Percentiles rank a stretch among this genome's conserved stretches.
Evolutionary conservation across 75 land plant genomes (phyloP).

Genomic region (Pseudotsuga menziesii): DNA sequence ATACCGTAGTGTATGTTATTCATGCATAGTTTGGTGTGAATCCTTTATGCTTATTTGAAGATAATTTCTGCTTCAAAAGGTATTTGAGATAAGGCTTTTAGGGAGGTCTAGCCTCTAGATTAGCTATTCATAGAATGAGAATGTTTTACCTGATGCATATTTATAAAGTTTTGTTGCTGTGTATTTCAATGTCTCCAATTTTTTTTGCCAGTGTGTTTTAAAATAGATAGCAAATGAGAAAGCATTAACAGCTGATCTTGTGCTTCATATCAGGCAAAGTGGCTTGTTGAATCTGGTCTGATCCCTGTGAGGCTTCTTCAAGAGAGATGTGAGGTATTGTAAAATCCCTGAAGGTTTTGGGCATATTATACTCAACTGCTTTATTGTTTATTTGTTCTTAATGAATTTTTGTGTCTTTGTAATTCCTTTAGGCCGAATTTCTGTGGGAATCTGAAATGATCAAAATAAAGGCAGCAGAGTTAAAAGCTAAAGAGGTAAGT

Average conservation of each 20-base stretch:
- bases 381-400: background rate
- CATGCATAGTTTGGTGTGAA: no score
- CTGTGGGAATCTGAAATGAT: constrained; percentile 96
- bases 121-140: no score
- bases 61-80: no score
- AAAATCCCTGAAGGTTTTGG: background rate
- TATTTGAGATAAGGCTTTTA: no score
- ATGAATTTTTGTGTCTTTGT: background rate
- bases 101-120: no score
- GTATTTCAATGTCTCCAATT: background rate
- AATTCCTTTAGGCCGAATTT: constrained; percentile 81
- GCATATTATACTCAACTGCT: background rate
- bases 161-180: constrained; percentile 3
- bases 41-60: no score
- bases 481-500: constrained; percentile 90
- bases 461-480: constrained; percentile 88
- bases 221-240: background rate
- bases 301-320: constrained; percentile 83
- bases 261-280: constrained; percentile 66
- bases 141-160: background rate
- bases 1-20: no score
- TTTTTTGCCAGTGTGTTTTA: background rate
- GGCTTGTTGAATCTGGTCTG: constrained; percentile 72
- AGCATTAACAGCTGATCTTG: background rate
- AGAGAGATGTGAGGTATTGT: constrained; percentile 92